Evolutionary conservation across 1,284 basidiomycete species (phyloP).

Genomic region (Irpex sp.): DNA sequence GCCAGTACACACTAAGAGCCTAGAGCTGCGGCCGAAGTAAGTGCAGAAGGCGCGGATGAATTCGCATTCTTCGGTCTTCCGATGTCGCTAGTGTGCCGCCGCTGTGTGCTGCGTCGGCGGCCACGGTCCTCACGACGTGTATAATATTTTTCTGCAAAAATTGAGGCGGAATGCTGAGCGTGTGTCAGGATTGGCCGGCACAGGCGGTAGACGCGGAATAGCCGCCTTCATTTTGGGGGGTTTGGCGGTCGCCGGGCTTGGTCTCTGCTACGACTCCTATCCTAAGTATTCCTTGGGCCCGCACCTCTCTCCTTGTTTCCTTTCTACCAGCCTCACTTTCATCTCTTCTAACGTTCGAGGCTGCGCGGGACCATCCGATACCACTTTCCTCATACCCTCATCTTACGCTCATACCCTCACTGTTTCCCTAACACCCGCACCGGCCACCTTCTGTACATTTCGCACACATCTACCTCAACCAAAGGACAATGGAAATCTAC

Average conservation of each 20-base stretch:
- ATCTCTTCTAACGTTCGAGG: slow-evolving; percentile 19
- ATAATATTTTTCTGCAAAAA: too few species aligned
- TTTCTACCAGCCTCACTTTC: slow-evolving; percentile 21
- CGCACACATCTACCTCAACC: slow-evolving; percentile 25
- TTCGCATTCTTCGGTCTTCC: too few species aligned
- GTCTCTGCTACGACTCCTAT: slow-evolving; percentile 21
- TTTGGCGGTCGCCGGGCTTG: neutral
- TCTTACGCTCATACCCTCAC: slow-evolving; percentile 32
- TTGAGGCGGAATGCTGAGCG: too few species aligned
- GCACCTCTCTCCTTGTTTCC: slow-evolving; percentile 28
- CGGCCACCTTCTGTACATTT: slow-evolving; percentile 28
- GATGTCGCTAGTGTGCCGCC: too few species aligned
- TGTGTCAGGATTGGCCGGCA: neutral
- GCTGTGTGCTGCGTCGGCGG: too few species aligned
- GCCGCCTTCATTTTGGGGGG: neutral
- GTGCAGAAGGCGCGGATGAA: too few species aligned
- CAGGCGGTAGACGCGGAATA: neutral
- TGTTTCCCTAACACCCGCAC: slow-evolving; percentile 31
- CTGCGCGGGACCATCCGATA: slow-evolving; percentile 31
- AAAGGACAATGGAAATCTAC: slow-evolving; percentile 80
- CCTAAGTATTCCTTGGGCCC: slow-evolving; percentile 20
- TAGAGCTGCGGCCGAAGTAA: too few species aligned
- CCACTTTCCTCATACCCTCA: slow-evolving; percentile 37
- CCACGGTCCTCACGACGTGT: too few species aligned
- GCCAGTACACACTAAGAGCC: neutral